Percentiles rank a stretch among this genome's conserved stretches.
These are phyloP conservation scores for Mimosa pudica DNA, from an alignment of 306 rosid species.

Conservation along the genomic window DNA sequence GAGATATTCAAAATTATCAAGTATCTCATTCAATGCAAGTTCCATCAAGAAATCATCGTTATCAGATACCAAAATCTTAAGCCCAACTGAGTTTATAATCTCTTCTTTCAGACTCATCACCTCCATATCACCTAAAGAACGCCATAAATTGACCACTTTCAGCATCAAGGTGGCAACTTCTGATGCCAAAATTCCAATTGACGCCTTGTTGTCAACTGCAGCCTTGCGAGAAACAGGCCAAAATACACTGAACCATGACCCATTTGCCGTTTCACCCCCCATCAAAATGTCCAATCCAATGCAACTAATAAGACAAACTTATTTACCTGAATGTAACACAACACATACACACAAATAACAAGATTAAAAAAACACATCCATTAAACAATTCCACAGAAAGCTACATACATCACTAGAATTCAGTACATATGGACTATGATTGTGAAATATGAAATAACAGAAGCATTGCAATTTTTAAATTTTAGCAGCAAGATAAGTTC, in stretches of 20 bases:
- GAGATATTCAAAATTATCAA: constrained; percentile 61
- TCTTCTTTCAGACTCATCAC: constrained; percentile 55
- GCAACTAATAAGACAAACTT: constrained; percentile 30
- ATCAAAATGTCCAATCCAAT: constrained; percentile 37
- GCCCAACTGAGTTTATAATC: constrained; percentile 60
- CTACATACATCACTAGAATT: not conserved
- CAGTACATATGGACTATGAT: not conserved
- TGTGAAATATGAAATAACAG: not conserved
- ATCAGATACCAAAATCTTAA: constrained; percentile 64
- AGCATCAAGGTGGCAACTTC: constrained; percentile 84
- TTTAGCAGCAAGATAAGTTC: constrained; percentile 25
- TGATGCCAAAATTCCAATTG: constrained; percentile 67
- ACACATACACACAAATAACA: constrained; percentile 28
- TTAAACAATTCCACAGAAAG: constrained; percentile 5
- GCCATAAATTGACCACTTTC: constrained; percentile 75
- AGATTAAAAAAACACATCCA: constrained; percentile 20
- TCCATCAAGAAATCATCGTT: constrained; percentile 64
- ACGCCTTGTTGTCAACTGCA: constrained; percentile 52
- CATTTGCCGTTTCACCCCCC: constrained; percentile 59
- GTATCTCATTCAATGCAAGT: constrained; percentile 71
- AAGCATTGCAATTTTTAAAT: not conserved
- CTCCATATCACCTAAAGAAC: constrained; percentile 65
- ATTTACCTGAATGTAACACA: constrained; percentile 44
- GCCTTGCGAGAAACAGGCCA: constrained; percentile 64
- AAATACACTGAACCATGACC: constrained; percentile 58